Percentiles rank a stretch among this genome's conserved stretches.
phyloP scores from a whole-genome alignment of 345 rosid genomes.

The Viola odorata region DNA sequence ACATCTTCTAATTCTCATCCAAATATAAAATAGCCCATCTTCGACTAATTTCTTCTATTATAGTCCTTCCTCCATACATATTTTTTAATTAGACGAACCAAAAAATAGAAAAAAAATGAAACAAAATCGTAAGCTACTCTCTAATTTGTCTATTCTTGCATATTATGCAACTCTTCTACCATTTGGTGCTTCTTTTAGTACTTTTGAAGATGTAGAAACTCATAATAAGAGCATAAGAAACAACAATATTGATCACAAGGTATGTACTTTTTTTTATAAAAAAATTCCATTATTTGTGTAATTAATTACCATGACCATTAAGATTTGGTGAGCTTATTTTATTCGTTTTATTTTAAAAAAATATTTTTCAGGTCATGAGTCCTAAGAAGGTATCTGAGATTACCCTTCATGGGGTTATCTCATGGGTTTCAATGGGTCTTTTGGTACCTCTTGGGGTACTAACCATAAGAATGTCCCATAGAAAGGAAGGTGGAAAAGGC shows the following conservation, averaged over 20 bases:
- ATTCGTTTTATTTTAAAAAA: neutral
- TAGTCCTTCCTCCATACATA: neutral
- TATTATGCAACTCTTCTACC: conserved; percentile 19
- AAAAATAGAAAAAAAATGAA: conserved; percentile 19
- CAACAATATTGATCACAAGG: conserved; percentile 26
- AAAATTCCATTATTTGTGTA: neutral
- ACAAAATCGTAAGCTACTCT: conserved; percentile 4
- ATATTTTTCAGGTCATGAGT: conserved; percentile 27
- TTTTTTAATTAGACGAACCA: neutral
- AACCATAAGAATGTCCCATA: conserved; percentile 53
- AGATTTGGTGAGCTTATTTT: neutral
- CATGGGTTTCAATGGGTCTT: conserved; percentile 81
- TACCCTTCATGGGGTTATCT: conserved; percentile 64
- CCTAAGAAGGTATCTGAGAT: conserved; percentile 45
- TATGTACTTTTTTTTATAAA: neutral
- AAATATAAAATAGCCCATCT: neutral
- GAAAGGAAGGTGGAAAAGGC: conserved; percentile 33
- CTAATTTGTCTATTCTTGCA: conserved; percentile 7
- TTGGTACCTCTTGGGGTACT: conserved; percentile 74
- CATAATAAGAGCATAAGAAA: conserved; percentile 17
- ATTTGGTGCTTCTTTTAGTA: conserved; percentile 21
- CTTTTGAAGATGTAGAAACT: conserved; percentile 15
- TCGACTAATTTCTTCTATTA: neutral
- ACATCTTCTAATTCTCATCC: neutral
- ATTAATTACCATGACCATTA: too few relatives aligned